Evolutionary conservation across 805 yeast species (phyloP).

Genomic region (Candida manassasensis): DNA sequence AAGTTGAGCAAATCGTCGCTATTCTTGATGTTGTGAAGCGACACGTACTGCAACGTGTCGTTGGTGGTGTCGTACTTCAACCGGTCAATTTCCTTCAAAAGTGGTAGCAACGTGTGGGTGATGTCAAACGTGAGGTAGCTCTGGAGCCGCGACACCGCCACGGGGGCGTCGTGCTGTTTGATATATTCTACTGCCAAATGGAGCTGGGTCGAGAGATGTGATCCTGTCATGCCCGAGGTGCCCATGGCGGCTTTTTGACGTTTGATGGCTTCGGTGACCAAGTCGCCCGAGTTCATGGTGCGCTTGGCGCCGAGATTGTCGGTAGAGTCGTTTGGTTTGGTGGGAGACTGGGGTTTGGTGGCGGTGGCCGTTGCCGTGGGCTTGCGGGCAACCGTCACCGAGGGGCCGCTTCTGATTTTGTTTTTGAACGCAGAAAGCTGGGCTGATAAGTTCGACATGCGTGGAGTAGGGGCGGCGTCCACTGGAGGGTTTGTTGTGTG

Average conservation of each 20-base stretch:
- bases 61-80: constrained; percentile 60
- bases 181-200: constrained; percentile 89
- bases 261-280: constrained; percentile 31
- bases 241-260: constrained; percentile 25
- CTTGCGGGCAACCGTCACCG: constrained; percentile 32
- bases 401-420: constrained; percentile 41
- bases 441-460: constrained; percentile 36
- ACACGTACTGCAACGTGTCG: constrained; percentile 76
- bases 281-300: constrained; percentile 13
- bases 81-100: constrained; percentile 72
- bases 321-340: constrained; percentile 5
- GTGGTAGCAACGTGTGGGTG: constrained; percentile 58
- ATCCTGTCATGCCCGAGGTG: constrained; percentile 36
- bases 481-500: not conserved
- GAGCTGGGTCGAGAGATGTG: constrained; percentile 81
- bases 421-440: constrained; percentile 44
- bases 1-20: constrained; percentile 72
- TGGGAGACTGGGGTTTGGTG: constrained; percentile 13
- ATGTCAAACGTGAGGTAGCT: constrained; percentile 62
- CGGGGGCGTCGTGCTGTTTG: constrained; percentile 67
- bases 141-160: constrained; percentile 59
- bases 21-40: constrained; percentile 81
- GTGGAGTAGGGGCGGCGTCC: no score
- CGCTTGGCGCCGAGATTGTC: constrained; percentile 10
- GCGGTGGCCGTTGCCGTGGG: constrained; percentile 15